A percentile compares a stretch with the other conserved stretches of the same genome.
Evolutionary conservation across 805 yeast genomes (phyloP).

Genomic region (Saccharomycopsis microspora): DNA sequence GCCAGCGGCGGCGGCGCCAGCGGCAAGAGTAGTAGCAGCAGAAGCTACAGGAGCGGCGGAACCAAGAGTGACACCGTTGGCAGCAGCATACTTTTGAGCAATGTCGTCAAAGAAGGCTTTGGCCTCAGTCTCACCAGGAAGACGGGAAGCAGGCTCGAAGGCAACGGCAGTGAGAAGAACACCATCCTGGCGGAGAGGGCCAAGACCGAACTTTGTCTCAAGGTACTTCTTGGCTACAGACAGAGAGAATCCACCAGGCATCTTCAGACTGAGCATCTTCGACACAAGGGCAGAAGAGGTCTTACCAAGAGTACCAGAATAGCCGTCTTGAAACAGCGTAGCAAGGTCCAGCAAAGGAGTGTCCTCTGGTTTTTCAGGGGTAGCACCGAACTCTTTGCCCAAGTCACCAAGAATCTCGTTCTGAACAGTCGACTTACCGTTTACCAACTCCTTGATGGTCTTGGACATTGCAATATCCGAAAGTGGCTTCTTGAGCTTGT

Average conservation of each 20-base stretch:
- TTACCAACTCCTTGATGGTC: conserved; percentile 93
- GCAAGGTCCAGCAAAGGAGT: conserved; percentile 94
- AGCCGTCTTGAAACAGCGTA: conserved; percentile 86
- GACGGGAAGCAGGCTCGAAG: conserved; percentile 83
- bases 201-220: conserved; percentile 88
- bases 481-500: conserved; percentile 84
- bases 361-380: conserved; percentile 99
- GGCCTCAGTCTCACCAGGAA: conserved; percentile 81
- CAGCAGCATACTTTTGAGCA: conserved; percentile 74
- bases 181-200: conserved; percentile 88
- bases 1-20: conserved; percentile 63
- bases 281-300: conserved; percentile 84
- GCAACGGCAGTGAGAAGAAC: conserved; percentile 75
- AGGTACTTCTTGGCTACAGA: conserved; percentile 87
- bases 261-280: conserved; percentile 87
- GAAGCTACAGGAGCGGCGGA: conserved; percentile 50
- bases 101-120: conserved; percentile 74
- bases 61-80: conserved; percentile 43
- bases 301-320: conserved; percentile 84
- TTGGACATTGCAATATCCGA: conserved; percentile 80
- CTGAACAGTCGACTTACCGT: conserved; percentile 98
- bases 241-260: conserved; percentile 99
- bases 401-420: conserved; percentile 97
- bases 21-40: conserved; percentile 41
- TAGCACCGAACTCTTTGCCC: conserved; percentile 95